phyloP scores from a whole-genome alignment of 352 stramenopile species.

The Pythium sukuiense region DNA sequence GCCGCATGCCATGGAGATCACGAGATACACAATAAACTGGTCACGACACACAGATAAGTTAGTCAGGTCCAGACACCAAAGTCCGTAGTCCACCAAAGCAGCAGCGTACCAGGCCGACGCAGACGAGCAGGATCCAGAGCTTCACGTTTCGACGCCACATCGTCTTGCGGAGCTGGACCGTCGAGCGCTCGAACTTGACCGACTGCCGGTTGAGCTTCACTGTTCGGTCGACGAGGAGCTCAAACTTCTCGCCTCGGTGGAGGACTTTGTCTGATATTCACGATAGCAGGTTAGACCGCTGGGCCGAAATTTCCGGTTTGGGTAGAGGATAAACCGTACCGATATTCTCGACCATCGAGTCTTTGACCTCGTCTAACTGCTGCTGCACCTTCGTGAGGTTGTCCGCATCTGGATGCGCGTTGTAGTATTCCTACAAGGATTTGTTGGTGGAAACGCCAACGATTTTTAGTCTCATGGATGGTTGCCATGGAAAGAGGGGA shows the following conservation, averaged over 20 bases:
- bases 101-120: slow-evolving; percentile 57
- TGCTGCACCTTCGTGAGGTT: slow-evolving; percentile 91
- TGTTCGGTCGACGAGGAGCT: slow-evolving; percentile 91
- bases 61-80: background rate
- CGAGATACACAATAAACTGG: slow-evolving; percentile 82
- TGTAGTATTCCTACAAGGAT: slow-evolving; percentile 73
- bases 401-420: slow-evolving; percentile 89
- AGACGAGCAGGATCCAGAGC: slow-evolving; percentile 78
- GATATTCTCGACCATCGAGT: slow-evolving; percentile 99
- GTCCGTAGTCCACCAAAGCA: background rate
- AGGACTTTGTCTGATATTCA: slow-evolving; percentile 93
- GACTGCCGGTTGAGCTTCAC: slow-evolving; percentile 97
- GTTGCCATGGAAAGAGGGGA: background rate
- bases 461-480: background rate
- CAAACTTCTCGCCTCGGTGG: slow-evolving; percentile 98
- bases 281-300: background rate
- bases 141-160: slow-evolving; percentile 91
- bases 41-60: background rate
- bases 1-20: slow-evolving; percentile 86
- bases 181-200: slow-evolving; percentile 95
- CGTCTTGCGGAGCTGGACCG: slow-evolving; percentile 82
- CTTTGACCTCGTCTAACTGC: slow-evolving; percentile 98
- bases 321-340: slow-evolving; percentile 29
- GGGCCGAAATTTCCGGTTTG: too few species aligned
- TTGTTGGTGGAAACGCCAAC: background rate